These are phyloP conservation scores for Rhodosporidiobolus sp. DNA, from an alignment of 768 basidiomycete genomes.

Conservation along the genomic window DNA sequence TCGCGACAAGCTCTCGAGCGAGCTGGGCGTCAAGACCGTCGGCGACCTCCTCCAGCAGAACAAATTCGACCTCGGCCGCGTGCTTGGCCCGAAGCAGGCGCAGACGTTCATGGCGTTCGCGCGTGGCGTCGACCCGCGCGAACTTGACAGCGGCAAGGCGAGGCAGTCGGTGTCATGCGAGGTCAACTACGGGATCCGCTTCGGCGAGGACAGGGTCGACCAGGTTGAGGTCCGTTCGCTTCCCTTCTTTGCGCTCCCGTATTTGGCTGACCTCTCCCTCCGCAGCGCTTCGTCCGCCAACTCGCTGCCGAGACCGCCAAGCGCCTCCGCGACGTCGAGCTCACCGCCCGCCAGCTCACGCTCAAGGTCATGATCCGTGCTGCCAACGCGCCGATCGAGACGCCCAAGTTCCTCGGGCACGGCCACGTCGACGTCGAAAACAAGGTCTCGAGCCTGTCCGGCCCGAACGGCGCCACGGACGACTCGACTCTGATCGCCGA, in stretches of 20 bases:
- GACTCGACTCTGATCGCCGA: conserved; percentile 69
- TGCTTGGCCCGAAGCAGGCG: conserved; percentile 74
- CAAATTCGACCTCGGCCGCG: conserved; percentile 56
- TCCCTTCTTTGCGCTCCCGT: background rate
- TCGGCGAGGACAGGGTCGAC: conserved; percentile 62
- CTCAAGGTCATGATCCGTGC: conserved; percentile 86
- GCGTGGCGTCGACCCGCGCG: conserved; percentile 75
- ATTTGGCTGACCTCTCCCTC: background rate
- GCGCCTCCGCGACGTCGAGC: conserved; percentile 64
- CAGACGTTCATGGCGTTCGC: conserved; percentile 80
- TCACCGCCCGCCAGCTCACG: conserved; percentile 71
- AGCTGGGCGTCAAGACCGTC: conserved; percentile 62
- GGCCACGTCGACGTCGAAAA: conserved; percentile 69
- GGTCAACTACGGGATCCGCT: conserved; percentile 95
- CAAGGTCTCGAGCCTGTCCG: conserved; percentile 67
- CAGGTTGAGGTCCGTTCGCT: conserved; percentile 61
- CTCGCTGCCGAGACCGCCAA: conserved; percentile 74
- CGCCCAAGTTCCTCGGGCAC: conserved; percentile 91
- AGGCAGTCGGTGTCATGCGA: conserved; percentile 91
- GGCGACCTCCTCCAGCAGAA: conserved; percentile 59
- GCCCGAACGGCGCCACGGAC: conserved; percentile 64
- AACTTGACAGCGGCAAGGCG: conserved; percentile 75
- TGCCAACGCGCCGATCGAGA: conserved; percentile 78
- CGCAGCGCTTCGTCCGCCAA: conserved; percentile 61
- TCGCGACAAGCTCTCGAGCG: conserved; percentile 64